phyloP scores from a whole-genome alignment of 257 asterid species.

The Linderniella brevidens region DNA sequence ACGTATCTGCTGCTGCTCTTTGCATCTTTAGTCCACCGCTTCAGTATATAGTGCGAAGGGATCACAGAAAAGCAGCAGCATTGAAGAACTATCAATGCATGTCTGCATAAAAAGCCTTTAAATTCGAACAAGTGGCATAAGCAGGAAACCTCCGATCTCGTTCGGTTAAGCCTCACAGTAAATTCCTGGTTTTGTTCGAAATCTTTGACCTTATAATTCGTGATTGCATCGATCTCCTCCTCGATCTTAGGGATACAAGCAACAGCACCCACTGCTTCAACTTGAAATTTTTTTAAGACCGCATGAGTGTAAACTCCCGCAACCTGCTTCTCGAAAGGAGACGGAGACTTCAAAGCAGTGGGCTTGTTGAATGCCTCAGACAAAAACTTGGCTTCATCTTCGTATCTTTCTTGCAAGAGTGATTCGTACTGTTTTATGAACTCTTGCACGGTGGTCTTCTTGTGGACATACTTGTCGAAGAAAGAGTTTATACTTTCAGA shows the following conservation, averaged over 20 bases:
- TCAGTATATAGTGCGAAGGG: slow-evolving; percentile 68
- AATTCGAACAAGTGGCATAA: slow-evolving; percentile 70
- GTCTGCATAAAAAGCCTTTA: slow-evolving; percentile 85
- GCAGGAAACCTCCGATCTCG: slow-evolving; percentile 73
- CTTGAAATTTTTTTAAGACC: slow-evolving; percentile 68
- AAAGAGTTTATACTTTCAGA: slow-evolving; percentile 78
- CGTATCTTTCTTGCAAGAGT: slow-evolving; percentile 69
- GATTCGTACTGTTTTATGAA: slow-evolving; percentile 65
- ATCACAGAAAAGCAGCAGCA: slow-evolving; percentile 58
- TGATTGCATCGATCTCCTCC: slow-evolving; percentile 32
- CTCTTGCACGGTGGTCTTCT: slow-evolving; percentile 76
- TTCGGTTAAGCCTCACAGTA: slow-evolving; percentile 43
- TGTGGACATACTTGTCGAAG: slow-evolving; percentile 84
- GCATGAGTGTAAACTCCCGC: slow-evolving; percentile 59
- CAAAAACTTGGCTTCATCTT: slow-evolving; percentile 89
- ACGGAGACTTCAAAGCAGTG: slow-evolving; percentile 80
- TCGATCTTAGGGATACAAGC: slow-evolving; percentile 79
- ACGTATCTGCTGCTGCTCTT: slow-evolving; percentile 37
- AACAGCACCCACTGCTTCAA: slow-evolving; percentile 85
- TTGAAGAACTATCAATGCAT: slow-evolving; percentile 82
- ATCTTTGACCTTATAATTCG: slow-evolving; percentile 63
- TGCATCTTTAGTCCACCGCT: slow-evolving; percentile 88
- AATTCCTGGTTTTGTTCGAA: slow-evolving; percentile 64
- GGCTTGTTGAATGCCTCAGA: slow-evolving; percentile 83
- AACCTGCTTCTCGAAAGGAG: slow-evolving; percentile 91